Percentiles rank a stretch among this genome's conserved stretches.
These are phyloP conservation scores for Agastache rugosa DNA, from an alignment of 257 asterid genomes.

Conservation along the genomic window DNA sequence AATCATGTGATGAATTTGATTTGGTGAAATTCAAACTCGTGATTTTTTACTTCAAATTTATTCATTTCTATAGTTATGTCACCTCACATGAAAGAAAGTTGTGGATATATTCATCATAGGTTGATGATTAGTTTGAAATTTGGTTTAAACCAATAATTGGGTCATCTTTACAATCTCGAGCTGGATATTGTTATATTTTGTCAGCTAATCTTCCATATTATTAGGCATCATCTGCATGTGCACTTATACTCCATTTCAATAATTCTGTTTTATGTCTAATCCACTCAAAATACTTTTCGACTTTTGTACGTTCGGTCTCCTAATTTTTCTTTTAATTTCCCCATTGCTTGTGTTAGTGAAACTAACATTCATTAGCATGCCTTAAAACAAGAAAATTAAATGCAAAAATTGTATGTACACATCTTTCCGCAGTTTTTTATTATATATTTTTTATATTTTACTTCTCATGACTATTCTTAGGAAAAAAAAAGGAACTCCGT, in stretches of 20 bases:
- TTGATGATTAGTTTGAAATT: slow-evolving; percentile 1
- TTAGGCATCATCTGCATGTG: slow-evolving; percentile 20
- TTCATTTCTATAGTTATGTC: no score
- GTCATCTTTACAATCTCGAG: not conserved
- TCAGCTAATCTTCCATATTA: not conserved
- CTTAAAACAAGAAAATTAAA: no score
- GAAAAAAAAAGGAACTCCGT: no score
- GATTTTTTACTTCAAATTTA: no score
- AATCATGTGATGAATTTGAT: no score
- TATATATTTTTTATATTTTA: no score
- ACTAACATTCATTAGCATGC: no score
- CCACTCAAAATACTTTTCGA: not conserved
- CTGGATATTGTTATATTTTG: slow-evolving; percentile 2
- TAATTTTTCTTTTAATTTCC: not conserved
- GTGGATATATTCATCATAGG: not conserved
- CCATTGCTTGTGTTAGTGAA: not conserved
- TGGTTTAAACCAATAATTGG: slow-evolving; percentile 13
- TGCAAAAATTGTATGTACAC: not conserved
- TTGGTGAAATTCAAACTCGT: no score
- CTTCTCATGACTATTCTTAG: no score
- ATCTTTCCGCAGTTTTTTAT: no score
- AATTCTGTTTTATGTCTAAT: not conserved
- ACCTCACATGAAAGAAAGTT: no score
- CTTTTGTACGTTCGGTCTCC: not conserved
- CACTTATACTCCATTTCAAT: slow-evolving; percentile 6